These are phyloP conservation scores for Chenopodium album DNA, from an alignment of 148 eudicot species.

Conservation along the genomic window DNA sequence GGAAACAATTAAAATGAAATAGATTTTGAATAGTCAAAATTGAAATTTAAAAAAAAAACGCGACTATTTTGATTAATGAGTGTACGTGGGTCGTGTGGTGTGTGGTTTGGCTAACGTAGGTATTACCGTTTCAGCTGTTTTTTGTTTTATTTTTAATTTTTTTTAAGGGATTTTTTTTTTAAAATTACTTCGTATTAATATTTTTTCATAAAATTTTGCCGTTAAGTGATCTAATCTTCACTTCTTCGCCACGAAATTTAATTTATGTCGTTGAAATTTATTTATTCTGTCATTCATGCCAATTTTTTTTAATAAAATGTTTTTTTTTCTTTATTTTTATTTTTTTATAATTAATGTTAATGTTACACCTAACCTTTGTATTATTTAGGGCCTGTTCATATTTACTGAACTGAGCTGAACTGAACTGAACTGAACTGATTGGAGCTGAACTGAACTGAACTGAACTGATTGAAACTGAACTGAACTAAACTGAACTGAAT, in stretches of 20 bases:
- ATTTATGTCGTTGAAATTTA: background rate
- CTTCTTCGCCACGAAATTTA: background rate
- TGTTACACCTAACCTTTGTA: background rate
- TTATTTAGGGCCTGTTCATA: too few relatives aligned
- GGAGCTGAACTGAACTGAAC: too few relatives aligned
- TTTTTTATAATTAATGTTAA: too few relatives aligned
- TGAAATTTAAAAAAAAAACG: background rate
- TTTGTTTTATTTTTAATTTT: too few relatives aligned
- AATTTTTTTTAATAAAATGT: too few relatives aligned
- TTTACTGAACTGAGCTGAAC: too few relatives aligned
- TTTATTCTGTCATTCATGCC: background rate
- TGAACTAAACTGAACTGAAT: too few relatives aligned
- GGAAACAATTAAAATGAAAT: background rate
- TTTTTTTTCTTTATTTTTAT: background rate
- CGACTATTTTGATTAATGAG: background rate
- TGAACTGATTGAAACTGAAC: too few relatives aligned
- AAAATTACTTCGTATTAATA: too few relatives aligned
- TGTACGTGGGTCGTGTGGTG: background rate
- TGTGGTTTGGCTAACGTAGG: background rate
- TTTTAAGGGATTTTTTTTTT: too few relatives aligned
- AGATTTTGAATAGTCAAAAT: background rate
- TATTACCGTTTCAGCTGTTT: background rate
- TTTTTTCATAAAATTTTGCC: background rate
- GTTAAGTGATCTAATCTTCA: background rate
- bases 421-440: too few relatives aligned